Conservation (phyloP, 371 early-diverging fungal genomes). For the Syncephalastrum contaminatum region DNA sequence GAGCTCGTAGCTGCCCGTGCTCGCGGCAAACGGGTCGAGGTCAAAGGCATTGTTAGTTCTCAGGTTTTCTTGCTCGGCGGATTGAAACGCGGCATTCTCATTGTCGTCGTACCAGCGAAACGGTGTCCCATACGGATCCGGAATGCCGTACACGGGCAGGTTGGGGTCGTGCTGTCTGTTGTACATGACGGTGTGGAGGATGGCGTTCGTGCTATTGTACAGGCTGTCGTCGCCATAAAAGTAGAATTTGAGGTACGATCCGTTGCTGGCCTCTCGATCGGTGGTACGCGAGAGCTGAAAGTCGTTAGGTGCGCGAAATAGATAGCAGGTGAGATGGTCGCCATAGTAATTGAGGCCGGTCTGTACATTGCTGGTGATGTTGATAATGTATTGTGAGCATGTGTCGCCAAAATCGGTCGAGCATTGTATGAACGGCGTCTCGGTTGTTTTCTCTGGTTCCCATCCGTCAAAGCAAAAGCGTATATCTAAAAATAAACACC, state of each 20-base stretch:
- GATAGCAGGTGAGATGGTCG: conserved; percentile 16
- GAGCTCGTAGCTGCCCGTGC: conserved; percentile 21
- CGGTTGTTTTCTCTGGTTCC: conserved; percentile 4
- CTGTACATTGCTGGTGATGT: conserved; percentile 23
- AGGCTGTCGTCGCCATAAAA: conserved; percentile 20
- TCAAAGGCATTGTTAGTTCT: conserved; percentile 30
- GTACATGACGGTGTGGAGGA: conserved; percentile 24
- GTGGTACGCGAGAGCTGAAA: conserved; percentile 17
- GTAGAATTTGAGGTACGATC: conserved; percentile 27
- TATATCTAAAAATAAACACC: conserved; percentile 17
- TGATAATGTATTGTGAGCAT: conserved; percentile 21
- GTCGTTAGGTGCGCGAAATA: conserved; percentile 18
- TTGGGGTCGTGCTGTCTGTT: conserved; percentile 29
- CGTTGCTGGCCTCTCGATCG: conserved; percentile 14
- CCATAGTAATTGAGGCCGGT: conserved; percentile 27
- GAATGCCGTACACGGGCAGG: conserved; percentile 20
- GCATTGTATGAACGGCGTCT: conserved; percentile 20
- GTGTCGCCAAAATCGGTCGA: conserved; percentile 30
- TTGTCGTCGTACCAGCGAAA: conserved; percentile 29
- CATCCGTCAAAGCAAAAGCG: conserved; percentile 40
- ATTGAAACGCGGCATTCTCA: conserved; percentile 28
- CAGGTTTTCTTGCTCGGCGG: conserved; percentile 27
- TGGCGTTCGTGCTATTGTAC: conserved; percentile 10
- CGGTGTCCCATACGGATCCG: conserved; percentile 3
- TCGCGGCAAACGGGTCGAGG: conserved; percentile 10